Evolutionary conservation across 2,329 filamentous ascomycete species (phyloP).

Genomic region (Tothia fuscella): DNA sequence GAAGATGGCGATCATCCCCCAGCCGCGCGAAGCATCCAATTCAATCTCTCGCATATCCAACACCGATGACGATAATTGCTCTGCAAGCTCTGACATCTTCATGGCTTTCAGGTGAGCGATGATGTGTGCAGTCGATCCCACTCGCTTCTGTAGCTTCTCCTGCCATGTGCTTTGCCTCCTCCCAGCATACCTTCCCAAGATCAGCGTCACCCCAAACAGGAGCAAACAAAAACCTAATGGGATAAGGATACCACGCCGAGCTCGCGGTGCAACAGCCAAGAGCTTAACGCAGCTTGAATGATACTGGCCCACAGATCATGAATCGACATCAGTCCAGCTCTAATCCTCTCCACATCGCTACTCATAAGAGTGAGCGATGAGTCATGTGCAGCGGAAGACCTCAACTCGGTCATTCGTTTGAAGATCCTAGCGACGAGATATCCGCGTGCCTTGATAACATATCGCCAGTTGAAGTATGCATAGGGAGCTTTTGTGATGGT

Average conservation of each 20-base stretch:
- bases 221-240: slow-evolving; percentile 16
- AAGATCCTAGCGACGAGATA: not conserved
- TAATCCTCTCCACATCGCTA: slow-evolving; percentile 18
- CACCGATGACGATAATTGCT: slow-evolving; percentile 19
- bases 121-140: slow-evolving; percentile 19
- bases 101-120: slow-evolving; percentile 29
- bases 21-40: slow-evolving; percentile 13
- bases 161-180: slow-evolving; percentile 19
- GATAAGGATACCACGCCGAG: slow-evolving; percentile 17
- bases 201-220: slow-evolving; percentile 15
- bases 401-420: not conserved
- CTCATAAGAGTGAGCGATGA: slow-evolving; percentile 17
- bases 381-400: not conserved
- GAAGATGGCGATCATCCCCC: not conserved
- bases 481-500: not conserved
- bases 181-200: slow-evolving; percentile 17
- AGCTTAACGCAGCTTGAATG: slow-evolving; percentile 13
- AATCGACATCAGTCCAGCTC: slow-evolving; percentile 12
- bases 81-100: slow-evolving; percentile 28
- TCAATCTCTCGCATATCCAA: slow-evolving; percentile 26
- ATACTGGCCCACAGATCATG: slow-evolving; percentile 17
- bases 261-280: slow-evolving; percentile 15
- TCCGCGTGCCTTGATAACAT: not conserved
- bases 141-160: slow-evolving; percentile 17
- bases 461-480: not conserved